Conservation (phyloP, 345 rosid species). For the Psidium friedrichsthalianum region DNA sequence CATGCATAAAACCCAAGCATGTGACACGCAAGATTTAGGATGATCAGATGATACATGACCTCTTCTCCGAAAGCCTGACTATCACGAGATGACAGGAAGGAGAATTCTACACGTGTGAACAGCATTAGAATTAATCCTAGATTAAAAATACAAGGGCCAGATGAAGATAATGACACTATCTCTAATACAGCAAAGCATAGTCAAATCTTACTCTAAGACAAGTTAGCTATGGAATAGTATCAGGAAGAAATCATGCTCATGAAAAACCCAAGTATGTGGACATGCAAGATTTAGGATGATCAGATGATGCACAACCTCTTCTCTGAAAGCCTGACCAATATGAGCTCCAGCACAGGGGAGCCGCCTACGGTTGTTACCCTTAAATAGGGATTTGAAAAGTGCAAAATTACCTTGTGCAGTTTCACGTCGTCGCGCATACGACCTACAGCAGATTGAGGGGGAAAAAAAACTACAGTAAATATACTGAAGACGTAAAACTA, state of each 20-base stretch:
- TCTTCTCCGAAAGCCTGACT: too few species aligned
- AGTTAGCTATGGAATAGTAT: too few species aligned
- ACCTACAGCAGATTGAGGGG: constrained; percentile 18
- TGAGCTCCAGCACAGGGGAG: too few species aligned
- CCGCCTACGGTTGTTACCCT: too few species aligned
- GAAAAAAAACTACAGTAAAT: not conserved
- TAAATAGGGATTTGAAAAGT: too few species aligned
- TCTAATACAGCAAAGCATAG: not conserved
- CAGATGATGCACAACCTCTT: constrained; percentile 45
- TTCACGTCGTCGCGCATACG: too few species aligned
- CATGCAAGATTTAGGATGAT: not conserved
- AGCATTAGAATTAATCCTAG: not conserved
- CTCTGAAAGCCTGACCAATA: constrained; percentile 71
- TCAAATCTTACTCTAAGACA: not conserved
- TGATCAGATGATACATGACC: too few species aligned
- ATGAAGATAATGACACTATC: too few species aligned
- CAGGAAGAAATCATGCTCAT: not conserved
- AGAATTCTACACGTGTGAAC: constrained; percentile 40
- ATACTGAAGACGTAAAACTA: not conserved
- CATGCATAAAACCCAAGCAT: too few species aligned
- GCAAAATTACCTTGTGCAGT: too few species aligned
- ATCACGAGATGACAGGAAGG: too few species aligned
- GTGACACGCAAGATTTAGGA: too few species aligned
- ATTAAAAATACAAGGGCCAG: not conserved
- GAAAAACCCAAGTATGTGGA: not conserved